These are phyloP conservation scores for Suillus alpinus DNA, from an alignment of 768 basidiomycete species.

Conservation along the genomic window DNA sequence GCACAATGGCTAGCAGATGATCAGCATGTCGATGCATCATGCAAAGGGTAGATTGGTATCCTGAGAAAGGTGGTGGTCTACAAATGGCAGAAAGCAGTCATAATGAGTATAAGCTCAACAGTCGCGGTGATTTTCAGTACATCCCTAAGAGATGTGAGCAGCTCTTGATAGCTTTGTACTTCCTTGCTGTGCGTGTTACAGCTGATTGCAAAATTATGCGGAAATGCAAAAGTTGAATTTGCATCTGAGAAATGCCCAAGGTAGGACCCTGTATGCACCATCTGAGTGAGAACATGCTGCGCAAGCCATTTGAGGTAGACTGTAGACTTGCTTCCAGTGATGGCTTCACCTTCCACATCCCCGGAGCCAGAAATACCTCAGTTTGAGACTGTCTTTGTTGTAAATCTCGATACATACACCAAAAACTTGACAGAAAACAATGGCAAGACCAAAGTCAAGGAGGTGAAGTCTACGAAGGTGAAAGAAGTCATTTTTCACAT, in stretches of 20 bases:
- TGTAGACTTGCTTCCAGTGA: too few relatives aligned
- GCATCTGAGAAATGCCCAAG: background rate
- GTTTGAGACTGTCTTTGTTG: background rate
- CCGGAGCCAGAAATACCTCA: background rate
- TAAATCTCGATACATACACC: background rate
- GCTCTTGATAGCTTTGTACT: slow-evolving; percentile 73
- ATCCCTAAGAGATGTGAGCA: slow-evolving; percentile 51
- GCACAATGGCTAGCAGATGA: background rate
- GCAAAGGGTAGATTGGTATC: slow-evolving; percentile 27
- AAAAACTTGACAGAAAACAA: background rate
- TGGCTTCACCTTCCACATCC: too few relatives aligned
- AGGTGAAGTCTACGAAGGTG: background rate
- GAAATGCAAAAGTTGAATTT: background rate
- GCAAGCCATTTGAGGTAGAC: too few relatives aligned
- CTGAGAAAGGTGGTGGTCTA: slow-evolving; percentile 10
- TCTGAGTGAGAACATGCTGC: too few relatives aligned
- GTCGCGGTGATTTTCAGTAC: slow-evolving; percentile 64
- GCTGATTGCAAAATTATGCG: background rate
- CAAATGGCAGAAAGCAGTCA: too few relatives aligned
- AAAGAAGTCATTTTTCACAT: background rate
- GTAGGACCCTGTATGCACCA: too few relatives aligned
- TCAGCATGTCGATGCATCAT: slow-evolving; percentile 12
- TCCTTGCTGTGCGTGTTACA: slow-evolving; percentile 36
- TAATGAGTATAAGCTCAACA: too few relatives aligned
- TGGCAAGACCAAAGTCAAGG: background rate